Base-by-base conservation (phyloP, 1,284 basidiomycete genomes). In the Marasmius sp. region DNA sequence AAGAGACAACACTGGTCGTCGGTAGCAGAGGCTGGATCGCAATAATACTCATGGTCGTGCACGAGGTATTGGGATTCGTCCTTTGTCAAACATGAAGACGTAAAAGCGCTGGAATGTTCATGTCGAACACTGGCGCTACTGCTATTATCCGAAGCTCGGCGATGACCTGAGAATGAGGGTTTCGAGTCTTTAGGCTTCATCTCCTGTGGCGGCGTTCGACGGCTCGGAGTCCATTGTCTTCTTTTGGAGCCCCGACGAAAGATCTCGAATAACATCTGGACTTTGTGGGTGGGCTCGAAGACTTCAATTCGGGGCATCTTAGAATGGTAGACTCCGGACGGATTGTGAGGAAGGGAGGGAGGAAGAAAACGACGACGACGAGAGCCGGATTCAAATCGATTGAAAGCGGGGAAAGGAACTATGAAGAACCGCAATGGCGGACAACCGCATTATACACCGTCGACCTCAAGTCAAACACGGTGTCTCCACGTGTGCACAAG, bases 1-100 rank as follows among this genome's bases (percentile, higher is more conserved):
- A 81, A 77, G 14, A 77, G 66, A 66, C 75, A 77, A 60, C 77
- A 76, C 33, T 51, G 59, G n/a, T 60, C 60, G 37, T 64, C 65
- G 18, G 57, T 50, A 11, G 50, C 36, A 18, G 48, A 18, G 5
- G 53, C 45, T 33, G 41, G 33, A 7, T 51, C 39, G 48, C 51
- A 57, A 41, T 61, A 64, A 43, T 64, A 64, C 34, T 61, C 60
- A 34, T 36, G 38, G 50, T 64, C 63, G 12, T 54, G 60, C 7
- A 59, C 27, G n/a, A 53, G 20, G 16, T 39, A 2, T 37, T 12
- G 33, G 16, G 27, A 18, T 14, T 43, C 39, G 50, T 27, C 47
- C 14, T 18, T 51, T 37, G 48, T 52, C 47, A 38, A 16, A n/a
- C n/a, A 34, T 11, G 43, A 47, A 55, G 49, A 38, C 22, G 38